Evolutionary conservation across 805 yeast species (phyloP), one percentile per base, ranked within the genome.

Genomic region (Lipomyces orientalis): DNA sequence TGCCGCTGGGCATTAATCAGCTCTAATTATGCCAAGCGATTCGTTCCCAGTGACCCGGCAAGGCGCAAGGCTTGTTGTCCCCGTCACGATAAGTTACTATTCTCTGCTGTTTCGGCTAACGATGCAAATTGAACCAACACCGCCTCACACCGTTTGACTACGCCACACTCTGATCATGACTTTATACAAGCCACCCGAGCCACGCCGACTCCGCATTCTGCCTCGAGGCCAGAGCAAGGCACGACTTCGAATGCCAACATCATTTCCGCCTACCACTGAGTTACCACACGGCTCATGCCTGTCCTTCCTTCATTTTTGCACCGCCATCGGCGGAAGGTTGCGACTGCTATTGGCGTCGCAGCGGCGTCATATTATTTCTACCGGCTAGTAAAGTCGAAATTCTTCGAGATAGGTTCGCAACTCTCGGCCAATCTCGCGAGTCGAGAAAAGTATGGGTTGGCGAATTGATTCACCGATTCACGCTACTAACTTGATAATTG

Each of bases 371-470:
- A 67, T 52, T 64, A 60, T 33, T 54, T 68, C 29, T 62, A 29
- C 49, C 10, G 49, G 12, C 61, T 31, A 25, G 39, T 67, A 25
- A 55, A 56, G 37, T 25, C 63, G 35, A 60, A 57, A 58, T 12
- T 69, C 39, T 34, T 31, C 31, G 72, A 69, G n/a, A 49, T 71
- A 55, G 68, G 68, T 56, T 60, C 69, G 31, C 66, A 68, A 64
- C 12, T 64, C 43, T 22, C 60, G 31, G 33, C 62, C 14, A 43
- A 43, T 16, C 60, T 57, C 19, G 51, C 63, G 14, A 54, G 60
- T 58, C 57, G 57, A 39, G 72, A 69, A 52, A 70, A 69, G 72
- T 69, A 37, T 7, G 10, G 7, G 65, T 58, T 33, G 29, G 16
- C 60, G n/a, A 56, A 12, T 31, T 19, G 7, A 52, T 52, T 31